Evolutionary conservation across 164 flowering plant species (phyloP).

Genomic region (Kingdonia uniflora): DNA sequence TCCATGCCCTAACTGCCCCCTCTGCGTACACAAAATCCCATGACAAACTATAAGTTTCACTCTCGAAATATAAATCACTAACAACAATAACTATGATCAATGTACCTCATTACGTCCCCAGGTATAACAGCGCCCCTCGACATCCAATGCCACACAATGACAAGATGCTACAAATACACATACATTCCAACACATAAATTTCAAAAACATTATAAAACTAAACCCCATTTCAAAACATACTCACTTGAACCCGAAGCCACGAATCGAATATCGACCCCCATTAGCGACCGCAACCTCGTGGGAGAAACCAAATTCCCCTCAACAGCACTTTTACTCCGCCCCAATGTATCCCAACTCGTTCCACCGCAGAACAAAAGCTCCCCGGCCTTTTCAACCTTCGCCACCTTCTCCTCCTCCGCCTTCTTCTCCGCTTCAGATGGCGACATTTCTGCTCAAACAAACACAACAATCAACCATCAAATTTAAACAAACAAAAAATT

Average conservation of each 20-base stretch:
- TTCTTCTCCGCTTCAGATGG: too few relatives aligned
- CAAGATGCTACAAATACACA: constrained; percentile 46
- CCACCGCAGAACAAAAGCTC: constrained; percentile 48
- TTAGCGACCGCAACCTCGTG: constrained; percentile 66
- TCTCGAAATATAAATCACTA: neutral
- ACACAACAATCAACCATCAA: too few relatives aligned
- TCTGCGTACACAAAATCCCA: constrained; percentile 30
- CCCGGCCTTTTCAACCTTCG: constrained; percentile 40
- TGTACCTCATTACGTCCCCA: constrained; percentile 95
- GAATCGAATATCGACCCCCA: constrained; percentile 65
- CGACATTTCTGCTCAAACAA: too few relatives aligned
- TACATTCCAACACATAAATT: neutral
- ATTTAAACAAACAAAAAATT: too few relatives aligned
- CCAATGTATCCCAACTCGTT: constrained; percentile 53
- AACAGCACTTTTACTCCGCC: constrained; percentile 28
- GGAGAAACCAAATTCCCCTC: constrained; percentile 70
- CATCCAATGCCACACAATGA: constrained; percentile 97
- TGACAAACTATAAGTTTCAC: too few relatives aligned
- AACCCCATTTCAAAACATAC: neutral
- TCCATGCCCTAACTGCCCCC: constrained; percentile 95
- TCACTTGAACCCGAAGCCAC: constrained; percentile 69
- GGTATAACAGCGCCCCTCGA: constrained; percentile 89
- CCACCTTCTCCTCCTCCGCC: neutral
- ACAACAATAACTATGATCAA: neutral
- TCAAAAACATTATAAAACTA: neutral